Conservation (phyloP, 305 asterid genomes). For the Andrographis paniculata region DNA sequence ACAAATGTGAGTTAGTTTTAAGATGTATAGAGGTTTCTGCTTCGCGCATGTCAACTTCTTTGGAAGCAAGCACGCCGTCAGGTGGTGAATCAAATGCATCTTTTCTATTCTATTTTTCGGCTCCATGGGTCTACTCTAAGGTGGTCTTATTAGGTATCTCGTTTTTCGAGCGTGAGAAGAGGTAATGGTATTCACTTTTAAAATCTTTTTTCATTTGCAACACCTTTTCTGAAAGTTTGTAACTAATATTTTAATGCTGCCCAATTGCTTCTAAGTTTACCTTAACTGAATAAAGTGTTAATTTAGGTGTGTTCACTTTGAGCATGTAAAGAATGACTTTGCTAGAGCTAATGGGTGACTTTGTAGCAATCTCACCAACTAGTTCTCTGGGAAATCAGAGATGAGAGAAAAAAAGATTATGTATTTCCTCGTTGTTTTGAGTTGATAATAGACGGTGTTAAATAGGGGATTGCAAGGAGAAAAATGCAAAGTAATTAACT, state of each 20-base stretch:
- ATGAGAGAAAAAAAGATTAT: too few species aligned
- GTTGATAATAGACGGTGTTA: too few species aligned
- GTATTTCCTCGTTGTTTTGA: too few species aligned
- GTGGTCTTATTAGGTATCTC: slow-evolving; percentile 86
- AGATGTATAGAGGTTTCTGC: slow-evolving; percentile 66
- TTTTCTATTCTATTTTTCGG: slow-evolving; percentile 57
- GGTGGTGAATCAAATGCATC: slow-evolving; percentile 36
- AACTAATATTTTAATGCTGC: too few species aligned
- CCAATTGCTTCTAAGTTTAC: too few species aligned
- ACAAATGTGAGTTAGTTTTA: slow-evolving; percentile 45
- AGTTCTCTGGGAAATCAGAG: too few species aligned
- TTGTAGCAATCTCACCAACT: too few species aligned
- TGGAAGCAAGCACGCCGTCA: slow-evolving; percentile 33
- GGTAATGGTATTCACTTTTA: slow-evolving; percentile 33
- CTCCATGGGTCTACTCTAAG: slow-evolving; percentile 83
- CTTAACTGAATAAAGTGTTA: background rate
- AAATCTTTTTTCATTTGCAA: slow-evolving; percentile 1
- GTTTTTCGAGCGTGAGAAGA: slow-evolving; percentile 71
- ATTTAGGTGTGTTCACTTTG: background rate
- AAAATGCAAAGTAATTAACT: too few species aligned
- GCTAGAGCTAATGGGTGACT: too few species aligned
- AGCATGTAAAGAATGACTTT: too few species aligned
- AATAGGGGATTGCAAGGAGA: too few species aligned
- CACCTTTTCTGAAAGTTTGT: too few species aligned
- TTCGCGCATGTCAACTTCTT: slow-evolving; percentile 36